These are phyloP conservation scores for Podila clonocystis DNA, from an alignment of 192 early-diverging fungal genomes.

Conservation along the genomic window DNA sequence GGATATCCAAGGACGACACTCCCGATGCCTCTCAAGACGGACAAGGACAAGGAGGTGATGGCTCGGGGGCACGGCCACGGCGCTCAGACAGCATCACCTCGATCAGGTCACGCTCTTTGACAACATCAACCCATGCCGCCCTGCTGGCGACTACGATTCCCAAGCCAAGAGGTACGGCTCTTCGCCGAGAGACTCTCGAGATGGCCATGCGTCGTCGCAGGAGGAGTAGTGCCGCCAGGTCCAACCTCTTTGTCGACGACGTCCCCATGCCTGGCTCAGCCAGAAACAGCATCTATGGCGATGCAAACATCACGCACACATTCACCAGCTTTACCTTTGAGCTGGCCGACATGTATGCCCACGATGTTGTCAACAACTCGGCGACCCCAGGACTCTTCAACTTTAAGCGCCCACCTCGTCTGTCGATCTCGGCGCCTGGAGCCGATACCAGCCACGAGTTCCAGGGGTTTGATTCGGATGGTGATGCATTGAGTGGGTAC, in stretches of 20 bases:
- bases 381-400: constrained; percentile 38
- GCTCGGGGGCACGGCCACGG: background rate
- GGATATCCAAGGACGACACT: background rate
- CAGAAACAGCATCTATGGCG: background rate
- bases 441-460: constrained; percentile 24
- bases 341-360: constrained; percentile 41
- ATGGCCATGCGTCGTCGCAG: constrained; percentile 48
- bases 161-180: constrained; percentile 11
- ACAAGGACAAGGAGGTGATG: background rate
- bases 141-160: constrained; percentile 27
- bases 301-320: constrained; percentile 40
- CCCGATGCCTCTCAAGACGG: background rate
- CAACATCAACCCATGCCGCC: constrained; percentile 30
- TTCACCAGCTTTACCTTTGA: constrained; percentile 48
- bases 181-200: constrained; percentile 42
- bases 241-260: constrained; percentile 10
- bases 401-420: constrained; percentile 19
- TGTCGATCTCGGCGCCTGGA: background rate
- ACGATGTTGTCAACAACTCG: constrained; percentile 45
- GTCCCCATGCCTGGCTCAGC: background rate
- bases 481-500: constrained; percentile 45
- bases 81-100: constrained; percentile 21
- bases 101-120: constrained; percentile 21
- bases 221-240: constrained; percentile 27
- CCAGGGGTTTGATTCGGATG: constrained; percentile 44